A percentile compares a stretch with the other conserved stretches of the same genome.
phyloP scores from a whole-genome alignment of 495 filamentous ascomycete species.

The Tricharina praecox region DNA sequence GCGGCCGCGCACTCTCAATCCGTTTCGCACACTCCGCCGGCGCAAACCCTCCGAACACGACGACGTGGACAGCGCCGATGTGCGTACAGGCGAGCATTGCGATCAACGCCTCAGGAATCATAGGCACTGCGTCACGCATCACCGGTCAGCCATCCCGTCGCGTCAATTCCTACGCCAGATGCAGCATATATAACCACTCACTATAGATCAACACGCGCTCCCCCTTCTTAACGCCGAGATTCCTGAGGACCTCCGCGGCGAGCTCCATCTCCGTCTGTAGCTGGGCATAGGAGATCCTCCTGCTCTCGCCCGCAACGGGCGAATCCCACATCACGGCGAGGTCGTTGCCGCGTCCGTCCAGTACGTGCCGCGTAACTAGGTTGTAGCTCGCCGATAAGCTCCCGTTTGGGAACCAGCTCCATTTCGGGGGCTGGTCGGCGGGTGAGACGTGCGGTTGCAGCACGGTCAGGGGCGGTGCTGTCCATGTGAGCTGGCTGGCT shows the following conservation, averaged over 20 bases:
- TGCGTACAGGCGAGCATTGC: constrained; percentile 67
- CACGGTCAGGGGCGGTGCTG: constrained; percentile 30
- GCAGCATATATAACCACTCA: too few species aligned
- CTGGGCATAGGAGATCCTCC: constrained; percentile 53
- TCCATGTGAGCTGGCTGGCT: constrained; percentile 58
- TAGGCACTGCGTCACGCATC: constrained; percentile 49
- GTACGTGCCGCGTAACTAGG: constrained; percentile 75
- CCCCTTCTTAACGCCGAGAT: constrained; percentile 68
- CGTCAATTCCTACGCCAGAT: too few species aligned
- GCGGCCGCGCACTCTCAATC: constrained; percentile 64
- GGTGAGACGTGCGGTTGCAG: neutral
- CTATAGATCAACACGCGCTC: constrained; percentile 91
- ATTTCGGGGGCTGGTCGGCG: constrained; percentile 29
- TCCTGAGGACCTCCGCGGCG: constrained; percentile 63
- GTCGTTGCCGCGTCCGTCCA: constrained; percentile 49
- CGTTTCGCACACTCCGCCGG: constrained; percentile 66
- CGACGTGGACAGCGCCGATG: constrained; percentile 74
- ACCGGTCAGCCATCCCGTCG: constrained; percentile 1
- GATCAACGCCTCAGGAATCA: constrained; percentile 78
- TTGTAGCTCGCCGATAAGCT: constrained; percentile 84
- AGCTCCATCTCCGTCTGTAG: constrained; percentile 69
- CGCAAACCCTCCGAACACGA: constrained; percentile 87
- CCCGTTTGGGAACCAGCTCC: constrained; percentile 80
- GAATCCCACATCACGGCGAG: constrained; percentile 77
- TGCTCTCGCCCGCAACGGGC: constrained; percentile 60